Evolutionary conservation across 2,329 filamentous ascomycete species (phyloP), one percentile per base, ranked within the genome.

Genomic region (Macrophomina tecta): DNA sequence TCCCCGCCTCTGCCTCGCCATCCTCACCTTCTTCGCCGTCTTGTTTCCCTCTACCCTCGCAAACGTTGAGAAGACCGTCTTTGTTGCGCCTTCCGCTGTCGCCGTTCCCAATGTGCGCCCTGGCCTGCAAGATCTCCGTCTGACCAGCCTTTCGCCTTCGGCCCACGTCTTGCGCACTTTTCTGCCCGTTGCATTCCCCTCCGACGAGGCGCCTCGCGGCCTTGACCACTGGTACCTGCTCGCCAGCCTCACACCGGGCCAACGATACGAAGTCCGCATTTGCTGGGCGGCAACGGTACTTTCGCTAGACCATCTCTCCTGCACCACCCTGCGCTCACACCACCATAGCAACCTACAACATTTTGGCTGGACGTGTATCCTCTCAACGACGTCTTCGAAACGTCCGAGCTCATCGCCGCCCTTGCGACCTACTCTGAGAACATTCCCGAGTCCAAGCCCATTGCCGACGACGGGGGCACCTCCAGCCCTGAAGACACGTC

Each of bases 251-350:
- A 83, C 80, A n/a, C 85, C 87, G 42, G 87, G 88, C 11, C 90
- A 90, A 74, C 87, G 93, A 70, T 97, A 98, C 83, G 95, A 99
- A 82, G 86, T 97, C 58, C 89, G 95, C 65, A 85, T 97, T 68
- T 98, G 94, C 81, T 99, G 94, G 94, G 85, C 93, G 68, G 95
- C 95, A 48, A 95, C 90, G 68, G 94, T 97, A 85, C 80, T 91
- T 85, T 38, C 3, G 32, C 23, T 8, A 30, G 14, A 14, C 23
- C 12, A 9, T 23, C n/a, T 53, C 5, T 60, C 52, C 14, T 11
- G 51, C 40, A 51, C 64, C 55, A 61, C 49, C 40, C 42, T 53
- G 62, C 42, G 42, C 63, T 60, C 28, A 51, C n/a, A 53, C 67
- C 23, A 45, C 14, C 23, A 3, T 69, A 97, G 94, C 91, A 97